These are phyloP conservation scores for Eucalyptus regnans DNA, from an alignment of 345 rosid genomes.

Conservation along the genomic window DNA sequence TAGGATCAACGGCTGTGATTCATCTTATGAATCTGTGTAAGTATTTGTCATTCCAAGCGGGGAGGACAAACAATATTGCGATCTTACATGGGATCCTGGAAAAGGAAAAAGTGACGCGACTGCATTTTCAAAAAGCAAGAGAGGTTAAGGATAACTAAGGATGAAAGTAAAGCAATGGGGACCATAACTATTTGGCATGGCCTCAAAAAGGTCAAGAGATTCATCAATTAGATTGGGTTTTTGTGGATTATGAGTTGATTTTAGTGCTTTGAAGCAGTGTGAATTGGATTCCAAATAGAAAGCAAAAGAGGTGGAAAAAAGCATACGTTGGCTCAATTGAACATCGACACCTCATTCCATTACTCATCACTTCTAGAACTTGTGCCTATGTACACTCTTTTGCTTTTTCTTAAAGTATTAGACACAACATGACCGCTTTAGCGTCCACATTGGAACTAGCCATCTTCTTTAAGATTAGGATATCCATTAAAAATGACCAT, in stretches of 20 bases:
- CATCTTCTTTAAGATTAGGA: too few relatives aligned
- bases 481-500: too few relatives aligned
- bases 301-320: too few relatives aligned
- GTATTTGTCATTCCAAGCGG: accelerated
- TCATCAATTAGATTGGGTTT: background rate
- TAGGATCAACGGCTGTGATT: accelerated
- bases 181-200: background rate
- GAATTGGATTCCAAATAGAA: background rate
- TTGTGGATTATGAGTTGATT: background rate
- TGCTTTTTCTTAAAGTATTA: too few relatives aligned
- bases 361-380: accelerated
- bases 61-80: accelerated
- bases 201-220: background rate
- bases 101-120: accelerated
- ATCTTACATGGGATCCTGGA: background rate
- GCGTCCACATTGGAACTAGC: too few relatives aligned
- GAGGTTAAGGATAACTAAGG: background rate
- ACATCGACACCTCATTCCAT: too few relatives aligned
- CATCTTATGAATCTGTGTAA: accelerated
- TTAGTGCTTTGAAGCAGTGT: background rate
- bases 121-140: background rate
- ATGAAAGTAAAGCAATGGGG: background rate
- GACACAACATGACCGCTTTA: too few relatives aligned
- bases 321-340: too few relatives aligned
- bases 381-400: too few relatives aligned